Percentiles rank a stretch among this genome's conserved stretches.
Conservation (phyloP, 345 rosid species). For the Acer saccharum region DNA sequence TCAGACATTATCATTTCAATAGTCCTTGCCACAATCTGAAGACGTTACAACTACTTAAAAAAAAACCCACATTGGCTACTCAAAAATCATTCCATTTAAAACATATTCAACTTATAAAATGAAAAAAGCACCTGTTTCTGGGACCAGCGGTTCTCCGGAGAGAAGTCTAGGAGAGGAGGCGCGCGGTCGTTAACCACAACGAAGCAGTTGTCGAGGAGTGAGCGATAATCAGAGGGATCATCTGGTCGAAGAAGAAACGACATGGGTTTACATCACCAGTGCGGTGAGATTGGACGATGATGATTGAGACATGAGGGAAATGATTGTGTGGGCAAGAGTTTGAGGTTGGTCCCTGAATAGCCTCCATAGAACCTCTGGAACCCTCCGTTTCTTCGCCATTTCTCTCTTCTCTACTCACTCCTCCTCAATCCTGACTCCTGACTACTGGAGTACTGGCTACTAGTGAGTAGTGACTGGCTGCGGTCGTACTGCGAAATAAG, state of each 20-base stretch:
- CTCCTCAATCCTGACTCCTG: no score
- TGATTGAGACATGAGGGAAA: constrained; percentile 34
- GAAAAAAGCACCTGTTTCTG: constrained; percentile 50
- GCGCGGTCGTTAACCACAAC: constrained; percentile 47
- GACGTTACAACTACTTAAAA: neutral
- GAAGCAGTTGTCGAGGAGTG: constrained; percentile 56
- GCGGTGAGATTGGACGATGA: constrained; percentile 26
- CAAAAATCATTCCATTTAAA: no score
- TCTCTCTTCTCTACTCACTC: neutral
- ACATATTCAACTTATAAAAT: neutral
- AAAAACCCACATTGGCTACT: no score
- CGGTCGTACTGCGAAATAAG: no score
- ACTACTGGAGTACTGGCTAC: no score
- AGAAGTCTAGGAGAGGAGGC: constrained; percentile 41
- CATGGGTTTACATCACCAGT: constrained; percentile 24
- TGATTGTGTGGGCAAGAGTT: constrained; percentile 43
- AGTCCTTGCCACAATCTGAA: constrained; percentile 55
- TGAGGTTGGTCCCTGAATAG: constrained; percentile 44
- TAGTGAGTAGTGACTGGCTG: no score
- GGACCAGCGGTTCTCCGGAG: constrained; percentile 43
- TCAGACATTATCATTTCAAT: constrained; percentile 46
- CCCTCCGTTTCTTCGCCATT: constrained; percentile 45
- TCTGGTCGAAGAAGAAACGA: constrained; percentile 47
- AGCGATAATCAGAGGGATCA: constrained; percentile 60
- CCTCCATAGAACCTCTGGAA: constrained; percentile 64